These are phyloP conservation scores for Yarrowia porcina DNA, from an alignment of 805 yeast genomes.

Conservation along the genomic window DNA sequence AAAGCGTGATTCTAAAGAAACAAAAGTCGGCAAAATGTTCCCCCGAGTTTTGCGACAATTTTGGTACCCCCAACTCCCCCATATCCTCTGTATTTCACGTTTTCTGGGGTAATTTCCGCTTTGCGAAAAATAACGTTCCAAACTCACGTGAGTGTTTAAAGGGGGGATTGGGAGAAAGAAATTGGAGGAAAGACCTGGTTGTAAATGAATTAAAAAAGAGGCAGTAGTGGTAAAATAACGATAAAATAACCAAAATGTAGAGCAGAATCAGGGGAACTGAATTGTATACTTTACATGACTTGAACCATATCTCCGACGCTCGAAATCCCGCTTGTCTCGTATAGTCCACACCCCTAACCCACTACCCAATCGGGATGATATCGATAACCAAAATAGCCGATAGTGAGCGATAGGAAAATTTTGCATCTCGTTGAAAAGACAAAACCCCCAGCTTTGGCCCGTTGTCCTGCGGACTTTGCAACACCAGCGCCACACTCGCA, in stretches of 20 bases:
- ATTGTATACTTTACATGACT: too few species aligned
- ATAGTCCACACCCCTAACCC: not conserved
- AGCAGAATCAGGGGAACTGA: too few species aligned
- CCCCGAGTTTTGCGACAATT: not conserved
- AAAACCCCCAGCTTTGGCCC: constrained; percentile 21
- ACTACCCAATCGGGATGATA: constrained; percentile 20
- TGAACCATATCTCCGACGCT: too few species aligned
- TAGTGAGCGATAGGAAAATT: constrained; percentile 26
- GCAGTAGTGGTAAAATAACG: too few species aligned
- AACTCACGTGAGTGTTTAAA: constrained; percentile 3
- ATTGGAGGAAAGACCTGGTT: not conserved
- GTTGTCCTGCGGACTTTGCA: not conserved
- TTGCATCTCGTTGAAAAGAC: constrained; percentile 22
- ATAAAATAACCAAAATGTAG: too few species aligned
- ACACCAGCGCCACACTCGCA: not conserved
- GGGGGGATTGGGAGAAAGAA: constrained; percentile 5
- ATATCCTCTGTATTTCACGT: not conserved
- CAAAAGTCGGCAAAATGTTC: not conserved
- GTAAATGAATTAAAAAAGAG: not conserved
- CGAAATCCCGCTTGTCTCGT: too few species aligned
- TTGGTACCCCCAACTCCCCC: too few species aligned
- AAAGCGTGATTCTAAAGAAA: too few species aligned
- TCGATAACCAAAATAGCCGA: constrained; percentile 26
- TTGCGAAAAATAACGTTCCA: not conserved
- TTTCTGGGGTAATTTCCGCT: not conserved